phyloP scores from a whole-genome alignment of 345 rosid species.

The Sisymbrium irio region DNA sequence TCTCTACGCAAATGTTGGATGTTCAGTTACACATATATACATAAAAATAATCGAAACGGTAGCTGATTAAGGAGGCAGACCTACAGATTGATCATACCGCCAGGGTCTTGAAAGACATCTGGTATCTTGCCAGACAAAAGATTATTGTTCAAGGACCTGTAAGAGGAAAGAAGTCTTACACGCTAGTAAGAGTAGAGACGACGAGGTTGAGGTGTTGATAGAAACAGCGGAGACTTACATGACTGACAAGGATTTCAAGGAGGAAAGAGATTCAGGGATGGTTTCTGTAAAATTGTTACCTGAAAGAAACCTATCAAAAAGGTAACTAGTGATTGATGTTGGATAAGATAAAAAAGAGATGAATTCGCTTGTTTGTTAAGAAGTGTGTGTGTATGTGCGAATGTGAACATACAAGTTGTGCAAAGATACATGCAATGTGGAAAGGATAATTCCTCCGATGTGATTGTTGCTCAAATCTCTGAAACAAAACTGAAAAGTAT shows the following conservation, averaged over 20 bases:
- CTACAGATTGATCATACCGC: background rate
- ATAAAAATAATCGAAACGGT: background rate
- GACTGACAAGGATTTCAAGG: background rate
- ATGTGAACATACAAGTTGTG: background rate
- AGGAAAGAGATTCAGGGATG: background rate
- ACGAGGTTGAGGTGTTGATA: background rate
- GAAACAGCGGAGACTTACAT: background rate
- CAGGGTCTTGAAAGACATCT: background rate
- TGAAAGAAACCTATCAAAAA: background rate
- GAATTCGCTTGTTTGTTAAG: background rate
- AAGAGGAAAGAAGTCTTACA: background rate
- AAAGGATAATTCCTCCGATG: background rate
- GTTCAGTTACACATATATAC: background rate
- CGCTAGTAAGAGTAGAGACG: no score
- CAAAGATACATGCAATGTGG: background rate
- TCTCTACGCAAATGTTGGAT: background rate
- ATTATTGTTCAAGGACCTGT: background rate
- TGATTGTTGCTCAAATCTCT: background rate
- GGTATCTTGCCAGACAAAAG: background rate
- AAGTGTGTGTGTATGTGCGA: background rate
- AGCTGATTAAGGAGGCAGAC: background rate
- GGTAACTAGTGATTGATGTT: background rate
- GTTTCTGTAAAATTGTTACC: background rate
- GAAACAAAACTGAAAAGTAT: background rate
- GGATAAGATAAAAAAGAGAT: background rate